These are phyloP conservation scores for Coprinellus micaceus DNA, from an alignment of 768 basidiomycete species.

Conservation along the genomic window DNA sequence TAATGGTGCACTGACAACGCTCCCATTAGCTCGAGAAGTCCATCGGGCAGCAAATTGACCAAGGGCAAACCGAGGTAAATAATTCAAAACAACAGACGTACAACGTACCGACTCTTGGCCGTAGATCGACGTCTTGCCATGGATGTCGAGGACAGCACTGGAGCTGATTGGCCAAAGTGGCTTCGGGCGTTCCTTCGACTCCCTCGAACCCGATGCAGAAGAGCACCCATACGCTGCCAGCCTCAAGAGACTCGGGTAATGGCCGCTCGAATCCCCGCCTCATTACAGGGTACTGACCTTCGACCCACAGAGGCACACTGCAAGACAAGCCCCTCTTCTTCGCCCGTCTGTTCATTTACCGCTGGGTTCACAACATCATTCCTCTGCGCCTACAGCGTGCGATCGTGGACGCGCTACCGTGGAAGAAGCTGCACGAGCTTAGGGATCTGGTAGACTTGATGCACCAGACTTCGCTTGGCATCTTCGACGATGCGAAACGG, in stretches of 20 bases:
- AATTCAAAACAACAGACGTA: neutral
- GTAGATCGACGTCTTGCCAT: conserved; percentile 24
- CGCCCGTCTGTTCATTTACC: conserved; percentile 3
- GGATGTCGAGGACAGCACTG: conserved; percentile 23
- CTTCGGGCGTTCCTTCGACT: conserved; percentile 25
- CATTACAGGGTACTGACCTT: neutral
- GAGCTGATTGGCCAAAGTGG: conserved; percentile 25
- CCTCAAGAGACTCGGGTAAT: conserved; percentile 22
- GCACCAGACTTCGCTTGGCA: conserved; percentile 29
- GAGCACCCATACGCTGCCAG: conserved; percentile 21
- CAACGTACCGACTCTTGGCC: too few species aligned
- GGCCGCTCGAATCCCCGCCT: neutral
- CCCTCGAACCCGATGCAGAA: conserved; percentile 17
- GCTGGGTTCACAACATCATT: conserved; percentile 16
- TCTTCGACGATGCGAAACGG: conserved; percentile 33
- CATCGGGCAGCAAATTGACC: neutral
- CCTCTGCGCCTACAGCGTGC: conserved; percentile 27
- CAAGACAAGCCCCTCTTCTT: neutral
- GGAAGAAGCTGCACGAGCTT: conserved; percentile 22
- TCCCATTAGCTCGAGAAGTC: neutral
- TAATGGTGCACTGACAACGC: too few species aligned
- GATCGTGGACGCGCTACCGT: conserved; percentile 32
- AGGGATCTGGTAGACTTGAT: conserved; percentile 32
- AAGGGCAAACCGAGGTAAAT: neutral
- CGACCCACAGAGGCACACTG: neutral